Evolutionary conservation across 164 flowering plant species (phyloP).

Genomic region (Santalum album): DNA sequence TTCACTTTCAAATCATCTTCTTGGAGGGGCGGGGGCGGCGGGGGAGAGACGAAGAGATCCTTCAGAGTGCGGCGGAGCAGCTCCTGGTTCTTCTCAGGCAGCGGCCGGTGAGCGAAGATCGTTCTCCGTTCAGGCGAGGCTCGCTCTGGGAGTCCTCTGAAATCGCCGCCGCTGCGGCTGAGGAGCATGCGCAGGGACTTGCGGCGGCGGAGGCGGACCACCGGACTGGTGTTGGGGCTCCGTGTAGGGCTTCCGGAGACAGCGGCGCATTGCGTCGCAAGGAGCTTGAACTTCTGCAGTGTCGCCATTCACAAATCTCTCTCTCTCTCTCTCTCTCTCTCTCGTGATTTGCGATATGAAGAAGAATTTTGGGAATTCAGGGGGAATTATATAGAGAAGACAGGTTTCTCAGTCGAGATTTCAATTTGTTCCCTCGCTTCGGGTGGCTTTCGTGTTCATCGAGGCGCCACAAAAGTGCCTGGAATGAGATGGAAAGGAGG

Average conservation of each 20-base stretch:
- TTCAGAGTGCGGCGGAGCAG: not conserved
- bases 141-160: not conserved
- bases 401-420: no score
- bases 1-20: no score
- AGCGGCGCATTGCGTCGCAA: not conserved
- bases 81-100: not conserved
- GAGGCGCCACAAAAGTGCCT: no score
- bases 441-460: not conserved
- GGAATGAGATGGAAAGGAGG: not conserved
- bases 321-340: not conserved
- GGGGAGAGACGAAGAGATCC: constrained; percentile 4
- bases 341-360: not conserved
- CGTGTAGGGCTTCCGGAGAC: not conserved
- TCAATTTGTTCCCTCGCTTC: not conserved
- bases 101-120: not conserved
- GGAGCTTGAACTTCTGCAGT: constrained; percentile 1
- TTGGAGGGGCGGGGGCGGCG: not conserved
- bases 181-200: constrained; percentile 21
- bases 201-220: not conserved
- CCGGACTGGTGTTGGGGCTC: not conserved
- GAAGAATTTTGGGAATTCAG: not conserved
- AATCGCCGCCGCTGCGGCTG: constrained; percentile 9
- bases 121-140: not conserved
- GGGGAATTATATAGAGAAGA: not conserved
- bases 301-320: not conserved